These are phyloP conservation scores for Saksenaea oblongispora DNA, from an alignment of 371 early-diverging fungal species.

Conservation along the genomic window DNA sequence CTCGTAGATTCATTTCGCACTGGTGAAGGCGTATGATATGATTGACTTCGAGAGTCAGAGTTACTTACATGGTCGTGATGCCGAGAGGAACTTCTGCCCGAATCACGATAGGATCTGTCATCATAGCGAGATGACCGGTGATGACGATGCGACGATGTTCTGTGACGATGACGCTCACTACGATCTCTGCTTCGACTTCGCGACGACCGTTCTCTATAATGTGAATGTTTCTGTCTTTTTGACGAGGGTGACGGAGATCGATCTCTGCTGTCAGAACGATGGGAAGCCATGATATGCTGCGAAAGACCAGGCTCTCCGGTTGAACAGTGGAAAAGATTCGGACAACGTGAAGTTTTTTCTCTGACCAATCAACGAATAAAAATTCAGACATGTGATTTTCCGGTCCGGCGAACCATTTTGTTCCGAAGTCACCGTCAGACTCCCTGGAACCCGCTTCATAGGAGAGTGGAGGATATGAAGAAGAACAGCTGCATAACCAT, in stretches of 20 bases:
- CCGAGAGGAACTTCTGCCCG: constrained; percentile 23
- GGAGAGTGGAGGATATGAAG: no score
- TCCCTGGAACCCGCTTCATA: no score
- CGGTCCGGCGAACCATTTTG: no score
- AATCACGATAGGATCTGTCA: constrained; percentile 28
- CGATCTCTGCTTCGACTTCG: constrained; percentile 40
- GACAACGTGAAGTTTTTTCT: no score
- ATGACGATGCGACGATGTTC: constrained; percentile 34
- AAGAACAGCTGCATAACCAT: no score
- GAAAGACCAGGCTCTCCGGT: background rate
- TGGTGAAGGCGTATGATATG: constrained; percentile 17
- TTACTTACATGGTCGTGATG: constrained; percentile 47
- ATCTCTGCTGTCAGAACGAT: constrained; percentile 40
- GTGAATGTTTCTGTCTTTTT: constrained; percentile 31
- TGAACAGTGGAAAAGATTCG: no score
- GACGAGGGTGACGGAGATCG: constrained; percentile 44
- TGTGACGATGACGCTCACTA: constrained; percentile 28
- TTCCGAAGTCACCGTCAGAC: no score
- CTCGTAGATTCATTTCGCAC: constrained; percentile 33
- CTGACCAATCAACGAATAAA: no score
- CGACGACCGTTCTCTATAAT: constrained; percentile 28
- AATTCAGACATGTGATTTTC: no score
- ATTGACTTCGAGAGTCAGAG: constrained; percentile 39
- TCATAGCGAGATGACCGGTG: constrained; percentile 39
- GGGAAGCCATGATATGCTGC: constrained; percentile 26